These are phyloP conservation scores for Microthlaspi erraticum DNA, from an alignment of 345 rosid species.

Conservation along the genomic window DNA sequence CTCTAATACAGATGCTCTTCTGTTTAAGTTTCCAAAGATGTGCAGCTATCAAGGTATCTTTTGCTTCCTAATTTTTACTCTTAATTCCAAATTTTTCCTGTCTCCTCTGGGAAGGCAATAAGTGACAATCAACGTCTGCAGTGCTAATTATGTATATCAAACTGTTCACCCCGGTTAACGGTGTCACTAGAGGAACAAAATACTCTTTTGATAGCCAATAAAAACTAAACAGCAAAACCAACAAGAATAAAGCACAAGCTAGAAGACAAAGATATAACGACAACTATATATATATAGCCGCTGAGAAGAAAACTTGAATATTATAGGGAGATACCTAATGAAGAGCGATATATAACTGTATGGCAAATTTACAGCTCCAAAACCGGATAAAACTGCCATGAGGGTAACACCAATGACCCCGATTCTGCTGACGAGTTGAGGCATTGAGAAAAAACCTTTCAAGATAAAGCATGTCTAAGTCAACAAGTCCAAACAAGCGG, in stretches of 20 bases:
- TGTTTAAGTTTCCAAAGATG: constrained; percentile 20
- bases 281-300: not conserved
- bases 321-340: constrained; percentile 61
- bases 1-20: constrained; percentile 20
- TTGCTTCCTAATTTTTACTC: not conserved
- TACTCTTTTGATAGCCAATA: not conserved
- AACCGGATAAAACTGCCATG: constrained; percentile 96
- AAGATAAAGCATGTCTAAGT: constrained; percentile 37
- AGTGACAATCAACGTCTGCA: constrained; percentile 14
- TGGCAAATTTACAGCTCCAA: constrained; percentile 98
- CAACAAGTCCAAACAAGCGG: not conserved
- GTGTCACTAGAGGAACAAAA: constrained; percentile 4
- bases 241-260: constrained; percentile 11
- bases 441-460: constrained; percentile 87
- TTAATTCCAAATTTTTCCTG: not conserved
- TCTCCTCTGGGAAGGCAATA: not conserved
- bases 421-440: constrained; percentile 96
- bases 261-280: not conserved
- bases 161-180: not conserved
- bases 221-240: constrained; percentile 18
- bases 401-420: constrained; percentile 98
- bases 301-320: constrained; percentile 1
- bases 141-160: constrained; percentile 16
- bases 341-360: constrained; percentile 97
- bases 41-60: constrained; percentile 6